A percentile compares a stretch with the other conserved stretches of the same genome.
phyloP scores from a whole-genome alignment of 257 asterid genomes.

The Solanum okadae region DNA sequence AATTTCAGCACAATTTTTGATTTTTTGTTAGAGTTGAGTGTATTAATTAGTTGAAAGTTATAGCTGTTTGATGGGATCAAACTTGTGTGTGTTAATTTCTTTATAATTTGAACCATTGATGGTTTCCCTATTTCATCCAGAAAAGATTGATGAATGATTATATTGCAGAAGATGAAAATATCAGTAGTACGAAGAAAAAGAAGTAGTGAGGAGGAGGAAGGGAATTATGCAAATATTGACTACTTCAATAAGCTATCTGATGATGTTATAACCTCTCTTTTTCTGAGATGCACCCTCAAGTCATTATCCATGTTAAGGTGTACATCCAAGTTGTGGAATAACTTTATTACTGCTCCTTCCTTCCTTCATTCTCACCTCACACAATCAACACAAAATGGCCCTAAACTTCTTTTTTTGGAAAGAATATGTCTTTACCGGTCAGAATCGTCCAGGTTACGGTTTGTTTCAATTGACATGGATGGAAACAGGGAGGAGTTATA shows the following conservation, averaged over 20 bases:
- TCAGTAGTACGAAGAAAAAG: neutral
- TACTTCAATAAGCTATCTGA: neutral
- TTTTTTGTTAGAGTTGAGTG: neutral
- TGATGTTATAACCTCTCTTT: neutral
- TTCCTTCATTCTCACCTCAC: neutral
- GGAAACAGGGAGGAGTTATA: neutral
- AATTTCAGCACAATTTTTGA: neutral
- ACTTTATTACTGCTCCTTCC: neutral
- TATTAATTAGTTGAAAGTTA: neutral
- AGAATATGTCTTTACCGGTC: accelerated
- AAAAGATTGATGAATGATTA: too few species aligned
- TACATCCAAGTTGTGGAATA: neutral
- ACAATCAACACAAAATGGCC: neutral
- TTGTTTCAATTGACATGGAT: neutral
- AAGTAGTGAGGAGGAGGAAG: neutral
- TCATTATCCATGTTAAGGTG: neutral
- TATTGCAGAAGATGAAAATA: neutral
- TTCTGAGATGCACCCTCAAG: neutral
- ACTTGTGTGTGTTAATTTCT: neutral
- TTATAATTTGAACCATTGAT: too few species aligned
- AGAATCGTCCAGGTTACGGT: neutral
- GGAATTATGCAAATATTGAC: neutral
- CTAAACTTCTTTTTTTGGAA: neutral
- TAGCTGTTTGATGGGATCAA: neutral
- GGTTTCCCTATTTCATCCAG: too few species aligned